phyloP scores from a whole-genome alignment of 139 green algal species.

The Asterochloris sp. region DNA sequence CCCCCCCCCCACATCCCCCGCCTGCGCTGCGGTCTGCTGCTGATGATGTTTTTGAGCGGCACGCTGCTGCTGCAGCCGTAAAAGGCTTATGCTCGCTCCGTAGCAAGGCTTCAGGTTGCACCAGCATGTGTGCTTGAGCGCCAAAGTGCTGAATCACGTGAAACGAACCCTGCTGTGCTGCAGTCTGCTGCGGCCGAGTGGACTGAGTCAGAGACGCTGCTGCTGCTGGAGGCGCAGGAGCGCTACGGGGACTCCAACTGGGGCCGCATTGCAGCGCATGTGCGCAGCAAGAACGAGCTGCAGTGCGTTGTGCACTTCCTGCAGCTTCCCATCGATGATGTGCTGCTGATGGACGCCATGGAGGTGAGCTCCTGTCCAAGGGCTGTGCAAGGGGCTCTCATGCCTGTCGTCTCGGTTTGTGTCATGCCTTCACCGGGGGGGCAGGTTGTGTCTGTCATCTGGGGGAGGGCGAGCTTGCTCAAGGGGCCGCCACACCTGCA shows the following conservation, averaged over 20 bases:
- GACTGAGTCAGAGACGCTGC: conserved; percentile 70
- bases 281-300: conserved; percentile 71
- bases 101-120: no score
- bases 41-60: no score
- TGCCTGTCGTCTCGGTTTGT: background rate
- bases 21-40: no score
- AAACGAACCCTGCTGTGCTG: background rate
- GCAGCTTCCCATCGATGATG: conserved; percentile 87
- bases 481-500: no score
- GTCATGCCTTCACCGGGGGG: background rate
- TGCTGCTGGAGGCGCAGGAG: conserved; percentile 81
- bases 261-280: conserved; percentile 79
- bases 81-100: no score
- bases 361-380: background rate
- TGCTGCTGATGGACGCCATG: conserved; percentile 51
- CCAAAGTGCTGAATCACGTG: no score
- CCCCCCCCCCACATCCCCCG: no score
- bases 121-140: no score
- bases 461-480: background rate
- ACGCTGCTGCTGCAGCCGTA: no score
- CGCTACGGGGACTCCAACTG: conserved; percentile 78
- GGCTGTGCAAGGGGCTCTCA: background rate
- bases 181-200: conserved; percentile 34
- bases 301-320: conserved; percentile 91
- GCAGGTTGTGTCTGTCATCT: background rate